Evolutionary conservation across 2,329 filamentous ascomycete species (phyloP).

Genomic region (Aspergillus sp.): DNA sequence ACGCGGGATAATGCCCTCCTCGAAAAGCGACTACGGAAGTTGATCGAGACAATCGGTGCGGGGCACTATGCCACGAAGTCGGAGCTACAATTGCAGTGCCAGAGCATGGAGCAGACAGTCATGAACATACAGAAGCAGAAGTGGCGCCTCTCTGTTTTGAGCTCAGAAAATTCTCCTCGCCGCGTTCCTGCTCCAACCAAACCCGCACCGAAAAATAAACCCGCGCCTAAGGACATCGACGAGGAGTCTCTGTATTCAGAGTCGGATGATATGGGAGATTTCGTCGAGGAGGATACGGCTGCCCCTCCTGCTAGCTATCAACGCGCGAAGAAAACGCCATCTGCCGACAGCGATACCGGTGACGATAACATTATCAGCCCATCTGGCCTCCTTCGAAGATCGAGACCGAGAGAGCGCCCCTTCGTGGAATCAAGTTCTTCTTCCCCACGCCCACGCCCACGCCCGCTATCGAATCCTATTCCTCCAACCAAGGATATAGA

Average conservation of each 20-base stretch:
- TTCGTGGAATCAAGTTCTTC: slow-evolving; percentile 15
- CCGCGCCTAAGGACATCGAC: slow-evolving; percentile 15
- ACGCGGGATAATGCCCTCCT: slow-evolving; percentile 44
- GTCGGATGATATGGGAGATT: slow-evolving; percentile 23
- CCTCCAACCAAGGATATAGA: slow-evolving; percentile 7
- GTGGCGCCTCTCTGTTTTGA: slow-evolving; percentile 48
- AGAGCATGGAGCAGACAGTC: slow-evolving; percentile 64
- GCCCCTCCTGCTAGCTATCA: neutral
- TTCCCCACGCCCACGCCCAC: slow-evolving; percentile 1
- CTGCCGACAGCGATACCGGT: slow-evolving; percentile 14
- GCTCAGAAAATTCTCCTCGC: slow-evolving; percentile 30
- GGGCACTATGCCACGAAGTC: slow-evolving; percentile 53
- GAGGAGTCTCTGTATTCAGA: slow-evolving; percentile 37
- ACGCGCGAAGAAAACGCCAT: slow-evolving; percentile 4
- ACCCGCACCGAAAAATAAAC: slow-evolving; percentile 5
- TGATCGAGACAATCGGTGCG: slow-evolving; percentile 53
- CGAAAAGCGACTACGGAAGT: slow-evolving; percentile 55
- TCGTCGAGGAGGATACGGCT: slow-evolving; percentile 29
- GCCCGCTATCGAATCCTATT: neutral
- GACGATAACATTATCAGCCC: slow-evolving; percentile 25
- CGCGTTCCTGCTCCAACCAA: slow-evolving; percentile 20
- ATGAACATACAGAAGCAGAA: slow-evolving; percentile 51
- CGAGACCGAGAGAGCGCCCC: slow-evolving; percentile 5
- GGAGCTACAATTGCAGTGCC: slow-evolving; percentile 57
- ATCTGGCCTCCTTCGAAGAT: slow-evolving; percentile 16